Conservation (phyloP, 2,329 filamentous ascomycete genomes). For the Neofusicoccum umdonicola region DNA sequence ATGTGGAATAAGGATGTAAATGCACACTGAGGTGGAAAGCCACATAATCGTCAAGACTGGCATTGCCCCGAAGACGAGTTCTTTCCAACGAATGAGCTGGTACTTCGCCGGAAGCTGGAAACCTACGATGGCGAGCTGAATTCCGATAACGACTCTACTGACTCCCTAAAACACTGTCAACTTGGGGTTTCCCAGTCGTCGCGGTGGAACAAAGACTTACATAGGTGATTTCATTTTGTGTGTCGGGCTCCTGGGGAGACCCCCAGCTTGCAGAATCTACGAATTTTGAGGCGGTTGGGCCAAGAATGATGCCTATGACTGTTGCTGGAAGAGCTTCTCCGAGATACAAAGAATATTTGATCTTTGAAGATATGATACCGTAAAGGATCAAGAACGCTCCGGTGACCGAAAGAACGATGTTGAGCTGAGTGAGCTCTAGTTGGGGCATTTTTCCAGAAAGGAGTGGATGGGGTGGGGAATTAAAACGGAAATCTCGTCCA, state of each 20-base stretch:
- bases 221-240: constrained; percentile 41
- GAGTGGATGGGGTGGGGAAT: background rate
- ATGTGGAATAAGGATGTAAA: constrained; percentile 55
- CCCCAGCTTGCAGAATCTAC: constrained; percentile 46
- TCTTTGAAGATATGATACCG: constrained; percentile 52
- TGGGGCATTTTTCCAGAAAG: constrained; percentile 40
- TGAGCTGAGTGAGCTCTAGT: constrained; percentile 53
- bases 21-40: constrained; percentile 57
- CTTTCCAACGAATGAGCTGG: constrained; percentile 48
- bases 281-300: constrained; percentile 45
- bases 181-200: too few species aligned
- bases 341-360: constrained; percentile 55
- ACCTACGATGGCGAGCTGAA: constrained; percentile 63
- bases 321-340: constrained; percentile 45
- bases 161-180: constrained; percentile 35
- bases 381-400: constrained; percentile 51
- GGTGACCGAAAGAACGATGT: constrained; percentile 49
- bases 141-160: constrained; percentile 59
- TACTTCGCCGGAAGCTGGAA: constrained; percentile 62
- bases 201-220: too few species aligned
- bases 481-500: background rate
- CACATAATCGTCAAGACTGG: constrained; percentile 64
- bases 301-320: background rate
- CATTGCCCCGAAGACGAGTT: constrained; percentile 55
- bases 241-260: constrained; percentile 27